Conservation (phyloP, 345 rosid species). For the Euphorbia pulcherrima region DNA sequence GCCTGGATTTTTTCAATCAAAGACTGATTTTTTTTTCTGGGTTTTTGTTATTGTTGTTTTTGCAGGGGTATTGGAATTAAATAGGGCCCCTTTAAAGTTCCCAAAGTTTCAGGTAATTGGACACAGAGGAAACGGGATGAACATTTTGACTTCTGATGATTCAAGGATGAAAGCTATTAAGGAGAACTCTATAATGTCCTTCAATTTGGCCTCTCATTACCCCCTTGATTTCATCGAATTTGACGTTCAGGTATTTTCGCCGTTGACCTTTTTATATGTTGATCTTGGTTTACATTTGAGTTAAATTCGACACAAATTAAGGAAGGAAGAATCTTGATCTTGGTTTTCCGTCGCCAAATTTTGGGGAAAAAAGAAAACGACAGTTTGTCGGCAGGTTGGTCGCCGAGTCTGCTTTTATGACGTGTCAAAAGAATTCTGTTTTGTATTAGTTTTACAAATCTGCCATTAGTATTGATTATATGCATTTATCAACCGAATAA, state of each 20-base stretch:
- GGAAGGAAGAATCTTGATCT: not conserved
- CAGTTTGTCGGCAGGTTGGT: not conserved
- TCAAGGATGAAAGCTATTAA: constrained; percentile 59
- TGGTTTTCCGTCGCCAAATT: not conserved
- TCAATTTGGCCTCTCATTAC: constrained; percentile 64
- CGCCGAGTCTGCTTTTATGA: constrained; percentile 25
- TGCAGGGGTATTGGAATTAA: constrained; percentile 38
- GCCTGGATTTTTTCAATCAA: too few relatives aligned
- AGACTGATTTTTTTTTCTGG: not conserved
- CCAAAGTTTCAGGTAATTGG: constrained; percentile 76
- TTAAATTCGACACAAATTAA: too few relatives aligned
- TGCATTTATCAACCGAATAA: too few relatives aligned
- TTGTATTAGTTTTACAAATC: not conserved
- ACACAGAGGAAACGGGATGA: constrained; percentile 95
- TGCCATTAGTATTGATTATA: not conserved
- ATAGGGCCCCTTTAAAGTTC: constrained; percentile 28
- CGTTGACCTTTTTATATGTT: not conserved
- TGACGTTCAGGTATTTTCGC: constrained; percentile 79
- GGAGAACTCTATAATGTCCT: constrained; percentile 76
- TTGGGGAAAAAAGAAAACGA: not conserved
- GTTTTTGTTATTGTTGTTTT: not conserved
- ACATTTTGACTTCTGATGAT: constrained; percentile 53
- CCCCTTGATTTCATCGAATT: constrained; percentile 85
- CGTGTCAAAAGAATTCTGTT: too few relatives aligned
- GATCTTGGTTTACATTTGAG: not conserved